These are phyloP conservation scores for Suillus alpinus DNA, from an alignment of 768 basidiomycete species.

Conservation along the genomic window DNA sequence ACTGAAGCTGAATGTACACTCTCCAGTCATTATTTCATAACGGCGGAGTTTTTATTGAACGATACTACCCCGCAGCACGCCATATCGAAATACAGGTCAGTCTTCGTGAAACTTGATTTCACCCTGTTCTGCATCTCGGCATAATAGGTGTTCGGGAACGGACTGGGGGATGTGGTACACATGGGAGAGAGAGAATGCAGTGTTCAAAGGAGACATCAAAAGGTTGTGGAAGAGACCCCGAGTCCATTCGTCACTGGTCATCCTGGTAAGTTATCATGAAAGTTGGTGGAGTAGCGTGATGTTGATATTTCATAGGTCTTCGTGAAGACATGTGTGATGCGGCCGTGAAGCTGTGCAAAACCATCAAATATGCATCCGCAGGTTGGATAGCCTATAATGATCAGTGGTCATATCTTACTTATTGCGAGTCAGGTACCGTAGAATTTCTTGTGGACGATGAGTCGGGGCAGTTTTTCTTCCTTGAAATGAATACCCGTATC, in stretches of 20 bases:
- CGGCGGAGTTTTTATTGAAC: conserved; percentile 56
- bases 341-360: conserved; percentile 46
- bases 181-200: conserved; percentile 73
- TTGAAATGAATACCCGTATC: conserved; percentile 72
- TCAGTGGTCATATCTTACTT: background rate
- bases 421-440: conserved; percentile 48
- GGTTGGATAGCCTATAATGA: conserved; percentile 32
- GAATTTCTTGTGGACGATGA: conserved; percentile 62
- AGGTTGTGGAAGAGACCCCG: conserved; percentile 69
- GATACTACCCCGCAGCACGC: conserved; percentile 51
- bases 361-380: conserved; percentile 56
- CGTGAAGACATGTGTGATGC: conserved; percentile 49
- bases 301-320: conserved; percentile 32
- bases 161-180: conserved; percentile 52
- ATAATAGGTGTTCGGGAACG: conserved; percentile 63
- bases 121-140: conserved; percentile 4
- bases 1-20: background rate
- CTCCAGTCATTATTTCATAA: conserved; percentile 46
- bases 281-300: background rate
- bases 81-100: conserved; percentile 66
- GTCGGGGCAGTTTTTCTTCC: conserved; percentile 57
- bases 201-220: conserved; percentile 67
- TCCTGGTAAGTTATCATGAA: conserved; percentile 35
- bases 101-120: background rate
- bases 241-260: conserved; percentile 52